Base-by-base conservation (phyloP, 2,329 filamentous ascomycete species). In the Trichoderma semiorbis region DNA sequence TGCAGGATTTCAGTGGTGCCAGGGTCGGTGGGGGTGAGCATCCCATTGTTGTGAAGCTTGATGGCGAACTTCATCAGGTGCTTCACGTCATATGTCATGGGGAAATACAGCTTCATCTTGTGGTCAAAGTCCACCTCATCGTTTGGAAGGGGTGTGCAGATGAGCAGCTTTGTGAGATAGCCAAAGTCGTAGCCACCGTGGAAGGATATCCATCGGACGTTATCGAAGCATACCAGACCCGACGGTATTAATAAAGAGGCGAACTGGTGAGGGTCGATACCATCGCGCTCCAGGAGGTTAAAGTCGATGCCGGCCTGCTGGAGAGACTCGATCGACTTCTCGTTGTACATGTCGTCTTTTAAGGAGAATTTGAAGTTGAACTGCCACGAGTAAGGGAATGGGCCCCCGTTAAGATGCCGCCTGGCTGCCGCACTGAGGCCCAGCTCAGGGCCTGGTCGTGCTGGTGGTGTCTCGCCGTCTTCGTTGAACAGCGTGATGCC, bases 301-400 rank as follows among this genome's bases (percentile, higher is more conserved):
- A 99, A 98, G 80, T 98, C 94, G 73, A 98, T 95, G n/a, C 96
- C 96, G 2, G 94, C 93, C 77, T 93, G 92, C 76, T 94, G 91
- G 24, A 98, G 88, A 76, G 97, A 94, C 75, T 96, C 92, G 75
- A 98, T 98, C 18, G 94, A 98, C 72, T 94, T 92, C 79, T 97
- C 92, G 74, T 97, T 96, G 83, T 97, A 98, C 96, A 99, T 99
- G 83, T 99, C 96, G 50, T 95, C 90, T 75, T 96, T 93, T 11
- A 98, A 87, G 1, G 94, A 96, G 82, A 98, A 99, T 77, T 95
- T 92, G 83, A 99, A 99, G 85, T 99, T 98, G 87, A 99, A 99
- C 77, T 98, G 95, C 96, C 96, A 99, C 21, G 95, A 97, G 79
- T 93, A 97, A 18, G 93, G 95, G 72, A 94, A 90, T 63, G 88